Percentiles rank a stretch among this genome's conserved stretches.
These are phyloP conservation scores for Sapria himalayana DNA, from an alignment of 345 rosid species.

Conservation along the genomic window DNA sequence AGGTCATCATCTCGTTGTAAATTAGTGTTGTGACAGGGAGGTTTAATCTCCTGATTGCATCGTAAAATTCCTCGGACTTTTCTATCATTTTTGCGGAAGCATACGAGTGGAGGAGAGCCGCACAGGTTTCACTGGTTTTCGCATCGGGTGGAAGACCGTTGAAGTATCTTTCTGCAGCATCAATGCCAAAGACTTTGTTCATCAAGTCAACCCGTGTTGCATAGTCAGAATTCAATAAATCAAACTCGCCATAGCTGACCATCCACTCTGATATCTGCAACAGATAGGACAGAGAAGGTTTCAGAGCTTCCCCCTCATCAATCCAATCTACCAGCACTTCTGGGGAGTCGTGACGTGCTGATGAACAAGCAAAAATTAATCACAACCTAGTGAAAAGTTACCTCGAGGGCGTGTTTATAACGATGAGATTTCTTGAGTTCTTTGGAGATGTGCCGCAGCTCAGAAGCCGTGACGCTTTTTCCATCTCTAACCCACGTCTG, in stretches of 20 bases:
- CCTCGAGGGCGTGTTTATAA: slow-evolving; percentile 93
- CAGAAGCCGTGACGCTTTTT: slow-evolving; percentile 24
- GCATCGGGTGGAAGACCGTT: slow-evolving; percentile 29
- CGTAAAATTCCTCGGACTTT: slow-evolving; percentile 43
- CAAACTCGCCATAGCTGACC: slow-evolving; percentile 31
- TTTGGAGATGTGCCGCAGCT: slow-evolving; percentile 55
- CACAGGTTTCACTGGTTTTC: slow-evolving; percentile 61
- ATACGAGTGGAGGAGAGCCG: slow-evolving; percentile 77
- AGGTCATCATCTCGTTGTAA: slow-evolving; percentile 90
- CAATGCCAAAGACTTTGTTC: slow-evolving; percentile 70
- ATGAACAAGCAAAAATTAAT: too few relatives aligned
- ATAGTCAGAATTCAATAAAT: slow-evolving; percentile 45
- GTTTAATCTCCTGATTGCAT: slow-evolving; percentile 28
- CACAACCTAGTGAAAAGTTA: too few relatives aligned
- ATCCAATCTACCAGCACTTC: not conserved
- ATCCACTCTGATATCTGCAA: slow-evolving; percentile 79
- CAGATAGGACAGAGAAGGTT: not conserved
- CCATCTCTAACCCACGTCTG: slow-evolving; percentile 76
- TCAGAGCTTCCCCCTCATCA: not conserved
- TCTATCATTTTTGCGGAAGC: slow-evolving; percentile 40
- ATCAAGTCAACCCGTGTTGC: slow-evolving; percentile 56
- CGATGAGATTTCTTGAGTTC: slow-evolving; percentile 66
- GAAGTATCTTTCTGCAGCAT: slow-evolving; percentile 83
- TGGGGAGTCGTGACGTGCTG: not conserved
- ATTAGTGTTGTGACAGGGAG: slow-evolving; percentile 35